phyloP scores from a whole-genome alignment of 352 stramenopile genomes.

The Saprolegnia diclina region DNA sequence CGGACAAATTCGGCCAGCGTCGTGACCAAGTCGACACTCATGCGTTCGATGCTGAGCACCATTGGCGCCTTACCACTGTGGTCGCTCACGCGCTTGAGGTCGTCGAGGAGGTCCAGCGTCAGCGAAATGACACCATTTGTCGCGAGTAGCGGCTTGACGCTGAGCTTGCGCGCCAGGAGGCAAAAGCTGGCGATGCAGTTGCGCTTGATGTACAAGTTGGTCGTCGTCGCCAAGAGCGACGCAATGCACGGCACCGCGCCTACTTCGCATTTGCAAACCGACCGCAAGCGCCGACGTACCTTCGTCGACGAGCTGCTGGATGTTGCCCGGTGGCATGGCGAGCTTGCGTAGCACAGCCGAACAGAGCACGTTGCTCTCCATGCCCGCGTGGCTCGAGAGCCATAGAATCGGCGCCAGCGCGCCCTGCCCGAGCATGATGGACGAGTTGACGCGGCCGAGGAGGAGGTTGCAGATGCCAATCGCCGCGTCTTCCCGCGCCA shows the following conservation, averaged over 20 bases:
- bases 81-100: slow-evolving; percentile 25
- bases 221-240: slow-evolving; percentile 38
- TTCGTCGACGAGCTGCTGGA: slow-evolving; percentile 48
- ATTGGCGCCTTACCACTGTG: slow-evolving; percentile 5
- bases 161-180: slow-evolving; percentile 43
- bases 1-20: slow-evolving; percentile 54
- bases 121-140: slow-evolving; percentile 51
- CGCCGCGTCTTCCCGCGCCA: slow-evolving; percentile 44
- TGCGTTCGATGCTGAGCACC: slow-evolving; percentile 42
- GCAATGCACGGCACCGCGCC: slow-evolving; percentile 44
- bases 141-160: slow-evolving; percentile 41
- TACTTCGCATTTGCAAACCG: neutral
- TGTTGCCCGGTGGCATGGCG: slow-evolving; percentile 61
- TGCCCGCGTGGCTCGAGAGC: slow-evolving; percentile 33
- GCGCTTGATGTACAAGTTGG: slow-evolving; percentile 45
- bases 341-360: slow-evolving; percentile 62
- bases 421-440: slow-evolving; percentile 39
- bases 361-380: slow-evolving; percentile 39
- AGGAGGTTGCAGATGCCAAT: slow-evolving; percentile 64
- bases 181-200: slow-evolving; percentile 70
- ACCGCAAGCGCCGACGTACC: neutral
- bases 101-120: slow-evolving; percentile 45
- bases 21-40: slow-evolving; percentile 64
- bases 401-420: slow-evolving; percentile 55
- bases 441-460: slow-evolving; percentile 57